These are phyloP conservation scores for Artemisia argyi DNA, from an alignment of 129 eudicot genomes.

Conservation along the genomic window DNA sequence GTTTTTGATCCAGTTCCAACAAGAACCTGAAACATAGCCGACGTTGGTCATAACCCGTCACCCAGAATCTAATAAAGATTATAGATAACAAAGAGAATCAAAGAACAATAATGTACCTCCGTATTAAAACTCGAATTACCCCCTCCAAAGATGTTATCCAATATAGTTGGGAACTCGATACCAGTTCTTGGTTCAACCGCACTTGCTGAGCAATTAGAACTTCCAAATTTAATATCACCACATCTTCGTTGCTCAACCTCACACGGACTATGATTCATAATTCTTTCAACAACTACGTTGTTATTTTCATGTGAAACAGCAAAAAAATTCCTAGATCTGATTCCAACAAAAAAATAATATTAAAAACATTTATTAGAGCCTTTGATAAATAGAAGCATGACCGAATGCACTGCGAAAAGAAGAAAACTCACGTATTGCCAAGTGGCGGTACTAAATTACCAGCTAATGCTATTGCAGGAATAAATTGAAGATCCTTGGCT, in stretches of 20 bases:
- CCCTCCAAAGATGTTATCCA: constrained; percentile 54
- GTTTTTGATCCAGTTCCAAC: constrained; percentile 97
- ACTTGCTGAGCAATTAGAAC: constrained; percentile 39
- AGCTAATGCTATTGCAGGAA: constrained; percentile 66
- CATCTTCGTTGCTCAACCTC: constrained; percentile 53
- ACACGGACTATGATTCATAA: constrained; percentile 54
- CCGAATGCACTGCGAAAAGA: background rate
- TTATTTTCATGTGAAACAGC: constrained; percentile 55
- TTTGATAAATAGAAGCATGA: constrained; percentile 1
- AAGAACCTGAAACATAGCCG: constrained; percentile 61
- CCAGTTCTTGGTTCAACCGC: constrained; percentile 86
- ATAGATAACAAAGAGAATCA: constrained; percentile 8
- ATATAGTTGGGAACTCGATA: constrained; percentile 75
- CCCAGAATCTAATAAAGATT: background rate
- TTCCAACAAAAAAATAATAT: constrained; percentile 10
- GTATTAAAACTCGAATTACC: constrained; percentile 53
- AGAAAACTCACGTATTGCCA: constrained; percentile 57
- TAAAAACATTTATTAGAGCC: background rate
- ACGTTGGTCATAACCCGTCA: background rate
- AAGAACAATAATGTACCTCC: constrained; percentile 53
- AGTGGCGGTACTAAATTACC: constrained; percentile 71
- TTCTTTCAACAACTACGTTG: constrained; percentile 37
- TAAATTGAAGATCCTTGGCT: constrained; percentile 49
- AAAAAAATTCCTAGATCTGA: constrained; percentile 51
- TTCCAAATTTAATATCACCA: constrained; percentile 37